phyloP scores from a whole-genome alignment of 768 basidiomycete genomes.

The Gymnopilus junonius region DNA sequence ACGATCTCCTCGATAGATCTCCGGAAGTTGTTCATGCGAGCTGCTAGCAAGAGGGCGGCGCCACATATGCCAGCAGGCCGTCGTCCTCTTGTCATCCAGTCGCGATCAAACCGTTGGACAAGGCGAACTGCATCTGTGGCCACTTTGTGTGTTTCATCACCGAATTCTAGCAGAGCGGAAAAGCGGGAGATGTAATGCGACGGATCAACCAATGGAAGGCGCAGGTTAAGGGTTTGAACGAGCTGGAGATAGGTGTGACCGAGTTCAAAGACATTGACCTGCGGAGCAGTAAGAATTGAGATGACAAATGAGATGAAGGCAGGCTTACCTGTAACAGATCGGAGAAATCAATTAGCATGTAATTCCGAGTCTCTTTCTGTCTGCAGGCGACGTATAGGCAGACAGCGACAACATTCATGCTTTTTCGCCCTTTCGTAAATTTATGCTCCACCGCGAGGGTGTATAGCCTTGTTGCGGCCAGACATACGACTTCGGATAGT shows the following conservation, averaged over 20 bases:
- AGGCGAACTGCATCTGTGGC: conserved; percentile 93
- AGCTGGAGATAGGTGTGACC: conserved; percentile 96
- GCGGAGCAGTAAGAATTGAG: background rate
- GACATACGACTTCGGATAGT: conserved; percentile 78
- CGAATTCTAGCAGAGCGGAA: conserved; percentile 92
- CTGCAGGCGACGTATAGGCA: conserved; percentile 95
- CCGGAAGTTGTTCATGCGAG: conserved; percentile 98
- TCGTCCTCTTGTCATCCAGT: conserved; percentile 97
- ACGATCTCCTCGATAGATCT: conserved; percentile 94
- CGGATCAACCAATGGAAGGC: conserved; percentile 90
- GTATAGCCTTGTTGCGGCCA: conserved; percentile 86
- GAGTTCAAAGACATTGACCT: conserved; percentile 95
- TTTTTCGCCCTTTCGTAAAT: conserved; percentile 92
- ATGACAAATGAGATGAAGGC: background rate
- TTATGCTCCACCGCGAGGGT: conserved; percentile 93
- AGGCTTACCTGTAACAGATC: conserved; percentile 70
- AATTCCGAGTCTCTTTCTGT: conserved; percentile 86
- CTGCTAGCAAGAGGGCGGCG: conserved; percentile 91
- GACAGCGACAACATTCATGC: conserved; percentile 92
- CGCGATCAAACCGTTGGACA: conserved; percentile 90
- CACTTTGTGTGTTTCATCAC: conserved; percentile 90
- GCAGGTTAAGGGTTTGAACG: conserved; percentile 83
- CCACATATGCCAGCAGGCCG: conserved; percentile 98
- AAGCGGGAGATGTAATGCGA: conserved; percentile 97
- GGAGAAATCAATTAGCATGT: conserved; percentile 99